phyloP scores from a whole-genome alignment of 805 yeast species.

The Saccharomycopsis olivae region DNA sequence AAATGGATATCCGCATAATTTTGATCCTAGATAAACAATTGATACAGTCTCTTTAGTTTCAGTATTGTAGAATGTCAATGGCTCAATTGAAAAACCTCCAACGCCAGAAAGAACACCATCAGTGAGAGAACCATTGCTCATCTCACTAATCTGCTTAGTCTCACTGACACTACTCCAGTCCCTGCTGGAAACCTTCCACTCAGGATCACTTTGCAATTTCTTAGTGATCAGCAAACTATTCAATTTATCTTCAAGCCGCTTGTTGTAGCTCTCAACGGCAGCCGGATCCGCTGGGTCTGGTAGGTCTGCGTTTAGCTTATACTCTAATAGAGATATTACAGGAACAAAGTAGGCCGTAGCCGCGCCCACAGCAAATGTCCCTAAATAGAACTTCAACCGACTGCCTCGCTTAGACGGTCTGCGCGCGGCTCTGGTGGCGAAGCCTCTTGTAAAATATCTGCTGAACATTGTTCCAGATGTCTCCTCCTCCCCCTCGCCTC shows the following conservation, averaged over 20 bases:
- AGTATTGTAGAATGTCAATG: slow-evolving; percentile 42
- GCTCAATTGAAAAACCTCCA: slow-evolving; percentile 72
- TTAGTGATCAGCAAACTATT: slow-evolving; percentile 41
- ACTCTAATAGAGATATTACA: slow-evolving; percentile 25
- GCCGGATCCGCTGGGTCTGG: slow-evolving; percentile 20
- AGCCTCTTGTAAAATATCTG: no score
- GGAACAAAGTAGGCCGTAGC: slow-evolving; percentile 27
- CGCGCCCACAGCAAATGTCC: slow-evolving; percentile 27
- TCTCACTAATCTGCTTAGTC: neutral
- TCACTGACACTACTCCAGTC: slow-evolving; percentile 35
- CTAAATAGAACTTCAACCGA: slow-evolving; percentile 16
- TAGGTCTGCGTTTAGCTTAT: slow-evolving; percentile 19
- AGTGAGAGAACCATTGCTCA: slow-evolving; percentile 4
- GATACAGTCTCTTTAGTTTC: slow-evolving; percentile 50
- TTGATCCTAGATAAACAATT: slow-evolving; percentile 67
- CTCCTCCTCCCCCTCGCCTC: no score
- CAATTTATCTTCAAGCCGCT: slow-evolving; percentile 35
- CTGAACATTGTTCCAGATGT: no score
- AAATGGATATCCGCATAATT: slow-evolving; percentile 78
- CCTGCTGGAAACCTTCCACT: slow-evolving; percentile 28
- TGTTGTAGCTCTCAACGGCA: slow-evolving; percentile 24
- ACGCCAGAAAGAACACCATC: slow-evolving; percentile 43
- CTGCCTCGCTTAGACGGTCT: no score
- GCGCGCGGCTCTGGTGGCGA: no score
- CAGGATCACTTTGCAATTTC: slow-evolving; percentile 29